Conservation (phyloP, 2,329 filamentous ascomycete genomes). For the Arthrobotrys pseudoclavata region DNA sequence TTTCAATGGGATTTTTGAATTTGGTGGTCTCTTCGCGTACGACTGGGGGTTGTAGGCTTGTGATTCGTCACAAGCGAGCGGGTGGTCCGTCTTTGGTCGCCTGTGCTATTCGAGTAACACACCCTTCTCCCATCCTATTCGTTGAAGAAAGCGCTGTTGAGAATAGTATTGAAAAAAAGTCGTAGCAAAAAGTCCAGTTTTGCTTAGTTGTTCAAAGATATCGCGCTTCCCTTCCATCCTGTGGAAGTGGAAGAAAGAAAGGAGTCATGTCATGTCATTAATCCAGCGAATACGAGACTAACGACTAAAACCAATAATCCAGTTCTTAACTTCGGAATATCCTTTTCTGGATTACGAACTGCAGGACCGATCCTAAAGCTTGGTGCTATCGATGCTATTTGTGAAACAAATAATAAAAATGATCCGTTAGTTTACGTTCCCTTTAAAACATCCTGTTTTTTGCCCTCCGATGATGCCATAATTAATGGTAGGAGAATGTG, state of each 20-base stretch:
- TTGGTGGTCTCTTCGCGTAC: too few species aligned
- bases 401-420: neutral
- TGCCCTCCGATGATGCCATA: neutral
- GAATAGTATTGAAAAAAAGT: neutral
- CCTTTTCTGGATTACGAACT: slow-evolving; percentile 48
- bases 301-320: slow-evolving; percentile 49
- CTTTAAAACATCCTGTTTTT: slow-evolving; percentile 1
- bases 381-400: slow-evolving; percentile 50
- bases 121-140: neutral
- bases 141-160: neutral
- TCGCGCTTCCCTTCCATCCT: too few species aligned
- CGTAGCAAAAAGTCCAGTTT: neutral
- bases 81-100: neutral
- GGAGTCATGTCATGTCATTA: slow-evolving; percentile 48
- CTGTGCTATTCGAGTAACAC: slow-evolving; percentile 6
- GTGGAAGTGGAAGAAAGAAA: neutral
- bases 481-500: neutral
- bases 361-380: slow-evolving; percentile 54
- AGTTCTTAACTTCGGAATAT: slow-evolving; percentile 56
- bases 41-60: neutral
- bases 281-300: slow-evolving; percentile 53
- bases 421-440: slow-evolving; percentile 5
- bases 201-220: neutral
- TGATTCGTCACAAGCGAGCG: slow-evolving; percentile 23
- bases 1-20: slow-evolving; percentile 22